Conservation (phyloP, 768 basidiomycete species). For the Fibroporia radiculosa region DNA sequence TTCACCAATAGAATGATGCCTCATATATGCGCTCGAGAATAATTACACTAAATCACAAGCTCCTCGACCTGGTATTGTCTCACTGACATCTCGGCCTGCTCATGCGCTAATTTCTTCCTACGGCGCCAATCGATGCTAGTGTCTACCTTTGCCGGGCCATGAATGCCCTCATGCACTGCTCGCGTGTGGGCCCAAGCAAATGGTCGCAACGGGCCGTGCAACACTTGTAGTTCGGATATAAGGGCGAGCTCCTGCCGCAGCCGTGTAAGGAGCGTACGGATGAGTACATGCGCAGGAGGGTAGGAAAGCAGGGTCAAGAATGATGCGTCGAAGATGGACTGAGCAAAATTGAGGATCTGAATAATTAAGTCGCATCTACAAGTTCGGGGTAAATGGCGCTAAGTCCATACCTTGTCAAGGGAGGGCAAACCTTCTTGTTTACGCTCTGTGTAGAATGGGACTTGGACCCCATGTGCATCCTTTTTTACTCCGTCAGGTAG, state of each 20-base stretch:
- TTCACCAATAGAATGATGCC: too few relatives aligned
- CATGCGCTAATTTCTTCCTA: constrained; percentile 43
- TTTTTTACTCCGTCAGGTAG: constrained; percentile 33
- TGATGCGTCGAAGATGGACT: constrained; percentile 62
- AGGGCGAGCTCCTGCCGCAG: constrained; percentile 49
- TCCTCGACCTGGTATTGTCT: constrained; percentile 72
- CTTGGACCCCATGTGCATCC: constrained; percentile 34
- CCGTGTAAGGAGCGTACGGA: constrained; percentile 41
- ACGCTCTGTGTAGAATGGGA: constrained; percentile 14
- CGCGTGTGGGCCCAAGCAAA: constrained; percentile 52
- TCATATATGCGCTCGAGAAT: too few relatives aligned
- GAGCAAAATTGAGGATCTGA: constrained; percentile 54
- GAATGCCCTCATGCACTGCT: constrained; percentile 33
- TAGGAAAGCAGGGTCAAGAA: constrained; percentile 64
- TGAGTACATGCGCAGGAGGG: constrained; percentile 44
- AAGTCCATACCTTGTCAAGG: constrained; percentile 31
- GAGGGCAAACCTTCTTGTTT: constrained; percentile 32
- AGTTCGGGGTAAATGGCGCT: neutral
- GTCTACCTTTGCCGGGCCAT: constrained; percentile 10
- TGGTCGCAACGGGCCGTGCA: constrained; percentile 56
- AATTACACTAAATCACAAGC: constrained; percentile 27
- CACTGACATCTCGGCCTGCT: constrained; percentile 44
- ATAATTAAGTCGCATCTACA: neutral
- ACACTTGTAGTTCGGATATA: constrained; percentile 40
- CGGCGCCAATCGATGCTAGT: constrained; percentile 24